These are phyloP conservation scores for Echria macrotheca DNA, from an alignment of 495 filamentous ascomycete species.

Conservation along the genomic window DNA sequence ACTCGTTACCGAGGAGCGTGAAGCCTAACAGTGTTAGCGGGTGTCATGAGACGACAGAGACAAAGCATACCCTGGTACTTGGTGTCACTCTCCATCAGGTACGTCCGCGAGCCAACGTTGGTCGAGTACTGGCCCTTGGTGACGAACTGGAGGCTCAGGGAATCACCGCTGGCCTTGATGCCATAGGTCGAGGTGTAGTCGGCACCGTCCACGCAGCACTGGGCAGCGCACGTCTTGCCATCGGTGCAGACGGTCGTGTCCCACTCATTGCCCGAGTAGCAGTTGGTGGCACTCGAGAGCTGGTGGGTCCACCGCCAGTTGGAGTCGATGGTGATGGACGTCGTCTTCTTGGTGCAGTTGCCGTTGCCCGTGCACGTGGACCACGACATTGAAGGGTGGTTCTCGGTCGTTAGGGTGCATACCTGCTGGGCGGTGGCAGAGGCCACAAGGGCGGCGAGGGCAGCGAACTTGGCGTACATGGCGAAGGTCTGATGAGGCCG, in stretches of 20 bases:
- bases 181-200: slow-evolving; percentile 46
- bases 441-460: slow-evolving; percentile 40
- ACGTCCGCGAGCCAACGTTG: slow-evolving; percentile 50
- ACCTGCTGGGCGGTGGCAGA: slow-evolving; percentile 48
- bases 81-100: slow-evolving; percentile 50
- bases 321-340: slow-evolving; percentile 42
- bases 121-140: slow-evolving; percentile 44
- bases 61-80: slow-evolving; percentile 45
- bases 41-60: neutral
- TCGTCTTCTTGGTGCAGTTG: slow-evolving; percentile 40
- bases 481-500: slow-evolving; percentile 10
- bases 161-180: slow-evolving; percentile 41
- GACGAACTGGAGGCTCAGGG: slow-evolving; percentile 51
- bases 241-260: slow-evolving; percentile 34
- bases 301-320: slow-evolving; percentile 51
- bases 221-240: slow-evolving; percentile 33
- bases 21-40: slow-evolving; percentile 28
- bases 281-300: slow-evolving; percentile 35
- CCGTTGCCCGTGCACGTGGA: slow-evolving; percentile 49
- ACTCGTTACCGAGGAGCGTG: slow-evolving; percentile 51
- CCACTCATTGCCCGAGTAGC: slow-evolving; percentile 49
- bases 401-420: slow-evolving; percentile 51
- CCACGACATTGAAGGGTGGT: slow-evolving; percentile 54
- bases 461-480: slow-evolving; percentile 32
- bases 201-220: slow-evolving; percentile 46